Percentiles rank a stretch among this genome's conserved stretches.
phyloP scores from a whole-genome alignment of 1,284 basidiomycete genomes.

The Pseudozyma sp. region DNA sequence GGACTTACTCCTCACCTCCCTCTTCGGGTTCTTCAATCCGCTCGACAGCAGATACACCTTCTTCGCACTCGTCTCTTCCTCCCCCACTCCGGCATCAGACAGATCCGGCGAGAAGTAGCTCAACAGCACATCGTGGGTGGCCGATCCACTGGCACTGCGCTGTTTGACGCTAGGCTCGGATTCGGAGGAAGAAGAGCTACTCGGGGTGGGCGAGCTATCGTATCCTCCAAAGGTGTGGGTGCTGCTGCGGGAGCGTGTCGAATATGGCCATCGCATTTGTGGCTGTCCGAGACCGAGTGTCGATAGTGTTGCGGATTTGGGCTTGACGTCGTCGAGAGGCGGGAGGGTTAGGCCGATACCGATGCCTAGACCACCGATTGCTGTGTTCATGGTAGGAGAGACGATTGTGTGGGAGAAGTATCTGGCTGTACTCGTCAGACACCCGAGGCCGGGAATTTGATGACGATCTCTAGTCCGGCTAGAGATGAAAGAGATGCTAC shows the following conservation, averaged over 20 bases:
- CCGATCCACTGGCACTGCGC: neutral
- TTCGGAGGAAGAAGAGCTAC: slow-evolving; percentile 11
- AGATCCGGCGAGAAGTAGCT: slow-evolving; percentile 25
- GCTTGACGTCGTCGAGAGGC: slow-evolving; percentile 84
- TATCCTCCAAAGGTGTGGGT: slow-evolving; percentile 4
- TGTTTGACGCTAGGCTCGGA: neutral
- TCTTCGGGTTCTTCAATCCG: slow-evolving; percentile 15
- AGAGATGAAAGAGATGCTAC: neutral
- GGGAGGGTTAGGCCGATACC: slow-evolving; percentile 65
- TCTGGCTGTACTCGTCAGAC: neutral
- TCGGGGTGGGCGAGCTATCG: slow-evolving; percentile 27
- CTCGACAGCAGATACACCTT: slow-evolving; percentile 32
- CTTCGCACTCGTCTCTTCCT: neutral
- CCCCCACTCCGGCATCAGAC: neutral
- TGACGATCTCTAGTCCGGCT: slow-evolving; percentile 21
- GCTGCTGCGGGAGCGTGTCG: slow-evolving; percentile 18
- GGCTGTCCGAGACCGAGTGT: slow-evolving; percentile 74
- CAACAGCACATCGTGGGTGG: slow-evolving; percentile 33
- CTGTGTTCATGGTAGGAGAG: neutral
- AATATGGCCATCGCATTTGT: slow-evolving; percentile 31
- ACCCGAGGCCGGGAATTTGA: too few species aligned
- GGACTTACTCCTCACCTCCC: slow-evolving; percentile 11
- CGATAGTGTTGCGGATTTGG: neutral
- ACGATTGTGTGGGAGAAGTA: neutral
- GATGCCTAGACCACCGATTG: slow-evolving; percentile 17